Evolutionary conservation across 140 eudicot species (phyloP), one percentile per base, ranked within the genome.

Genomic region (Bidens hawaiensis): DNA sequence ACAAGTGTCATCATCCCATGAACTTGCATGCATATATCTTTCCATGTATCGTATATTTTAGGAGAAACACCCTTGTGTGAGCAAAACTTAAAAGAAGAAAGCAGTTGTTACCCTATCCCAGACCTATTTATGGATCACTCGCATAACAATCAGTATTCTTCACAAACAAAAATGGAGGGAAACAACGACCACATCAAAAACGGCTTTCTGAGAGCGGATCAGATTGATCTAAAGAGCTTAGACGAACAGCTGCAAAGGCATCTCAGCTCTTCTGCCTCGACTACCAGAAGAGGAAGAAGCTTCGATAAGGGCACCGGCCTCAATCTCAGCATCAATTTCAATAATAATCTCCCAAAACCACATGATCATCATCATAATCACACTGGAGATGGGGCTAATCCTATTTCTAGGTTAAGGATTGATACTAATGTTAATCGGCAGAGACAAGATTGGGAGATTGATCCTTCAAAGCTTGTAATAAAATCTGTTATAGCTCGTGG

Each of bases 371-470:
- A 21, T n/a, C 70, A 53, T n/a, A 67, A 25, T 64, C 25, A 5
- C 15, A 40, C 43, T 38, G 53, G 60, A 52, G 78, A 58, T 1
- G 17, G 45, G 13, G 45, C 19, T 65, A 34, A 13, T 27, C 47
- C 48, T 14, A 36, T 68, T 1, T 33, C 63, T 10, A 66, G 31
- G 64, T 66, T 74, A 55, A 48, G 74, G 74, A 74, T 66, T 48
- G 78, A 74, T 59, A 74, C 78, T 5, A 74, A 58, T 59, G 43
- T 16, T 42, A 57, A 36, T n/a, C 25, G 74, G 5, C 69, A 66
- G 40, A 85, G 93, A 81, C 80, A 82, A 41, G 98, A 80, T 4
- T 91, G 98, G 98, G 98, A 91, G 71, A 91, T 91, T 62, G 98
- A 91, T 40, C 87, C 96, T 15, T 78, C 95, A 0, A 91, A 87